Evolutionary conservation across 768 basidiomycete species (phyloP).

Genomic region (Sistotremastrum niveocremeum): DNA sequence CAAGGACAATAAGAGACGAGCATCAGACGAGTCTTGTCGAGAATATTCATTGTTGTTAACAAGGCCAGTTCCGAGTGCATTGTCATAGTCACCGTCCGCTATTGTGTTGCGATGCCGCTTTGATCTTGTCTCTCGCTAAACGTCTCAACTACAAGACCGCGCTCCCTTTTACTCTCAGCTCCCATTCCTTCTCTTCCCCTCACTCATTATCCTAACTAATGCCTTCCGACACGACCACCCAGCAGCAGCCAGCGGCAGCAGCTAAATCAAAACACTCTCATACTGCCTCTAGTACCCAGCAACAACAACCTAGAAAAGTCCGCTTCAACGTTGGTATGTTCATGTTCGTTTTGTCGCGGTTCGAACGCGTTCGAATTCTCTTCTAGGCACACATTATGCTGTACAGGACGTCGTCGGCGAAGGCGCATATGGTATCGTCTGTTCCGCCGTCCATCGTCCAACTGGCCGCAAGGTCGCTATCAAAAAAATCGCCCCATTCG

Average conservation of each 20-base stretch:
- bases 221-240: not conserved
- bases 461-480: conserved; percentile 90
- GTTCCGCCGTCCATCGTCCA: conserved; percentile 79
- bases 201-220: too few species aligned
- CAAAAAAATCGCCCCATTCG: conserved; percentile 93
- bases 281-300: conserved; percentile 28
- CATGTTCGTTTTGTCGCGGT: not conserved
- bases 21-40: too few species aligned
- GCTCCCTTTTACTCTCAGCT: too few species aligned
- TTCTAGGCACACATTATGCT: conserved; percentile 59
- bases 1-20: too few species aligned
- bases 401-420: conserved; percentile 82
- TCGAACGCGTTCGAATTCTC: conserved; percentile 13
- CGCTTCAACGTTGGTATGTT: conserved; percentile 72
- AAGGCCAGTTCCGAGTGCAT: too few species aligned
- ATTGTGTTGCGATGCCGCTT: too few species aligned
- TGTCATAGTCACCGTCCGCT: too few species aligned
- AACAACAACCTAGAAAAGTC: conserved; percentile 61
- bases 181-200: too few species aligned
- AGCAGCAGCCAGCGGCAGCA: conserved; percentile 2
- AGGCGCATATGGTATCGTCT: conserved; percentile 91
- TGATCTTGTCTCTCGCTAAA: too few species aligned
- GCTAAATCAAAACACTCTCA: conserved; percentile 33
- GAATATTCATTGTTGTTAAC: too few species aligned
- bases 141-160: too few species aligned